These are phyloP conservation scores for Arachis monticola DNA, from an alignment of 331 rosid genomes.

Conservation along the genomic window DNA sequence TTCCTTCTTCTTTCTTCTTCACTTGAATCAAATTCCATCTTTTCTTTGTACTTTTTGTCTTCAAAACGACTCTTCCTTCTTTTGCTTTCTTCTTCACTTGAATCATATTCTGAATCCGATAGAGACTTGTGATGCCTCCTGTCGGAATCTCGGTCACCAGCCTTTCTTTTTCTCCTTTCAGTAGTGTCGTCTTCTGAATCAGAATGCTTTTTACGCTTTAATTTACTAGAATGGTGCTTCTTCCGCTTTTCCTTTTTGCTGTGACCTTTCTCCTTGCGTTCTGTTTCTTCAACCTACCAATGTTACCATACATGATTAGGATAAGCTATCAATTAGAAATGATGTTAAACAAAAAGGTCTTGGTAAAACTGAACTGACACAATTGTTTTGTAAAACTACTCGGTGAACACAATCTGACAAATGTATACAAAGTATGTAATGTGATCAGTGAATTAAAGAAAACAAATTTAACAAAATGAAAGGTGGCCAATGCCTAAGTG, in stretches of 20 bases:
- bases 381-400: constrained; percentile 12
- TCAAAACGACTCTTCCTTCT: constrained; percentile 40
- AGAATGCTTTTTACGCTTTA: constrained; percentile 49
- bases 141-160: constrained; percentile 41
- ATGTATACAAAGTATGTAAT: constrained; percentile 5
- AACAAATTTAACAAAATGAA: neutral
- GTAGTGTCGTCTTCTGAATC: constrained; percentile 59
- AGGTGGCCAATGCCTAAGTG: neutral
- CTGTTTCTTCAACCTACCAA: constrained; percentile 63
- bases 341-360: constrained; percentile 20
- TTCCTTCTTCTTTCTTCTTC: constrained; percentile 47
- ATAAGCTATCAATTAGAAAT: constrained; percentile 7
- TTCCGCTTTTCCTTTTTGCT: constrained; percentile 59
- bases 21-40: constrained; percentile 38
- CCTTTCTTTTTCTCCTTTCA: constrained; percentile 55
- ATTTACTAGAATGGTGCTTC: constrained; percentile 67
- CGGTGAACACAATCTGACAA: neutral
- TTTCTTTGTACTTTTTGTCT: constrained; percentile 42
- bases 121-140: constrained; percentile 36
- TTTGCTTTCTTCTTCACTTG: constrained; percentile 40
- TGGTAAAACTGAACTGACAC: neutral
- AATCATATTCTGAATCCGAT: constrained; percentile 50
- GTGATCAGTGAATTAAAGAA: neutral
- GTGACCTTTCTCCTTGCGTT: constrained; percentile 46
- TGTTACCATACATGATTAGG: constrained; percentile 29